These are phyloP conservation scores for Tuber indicum DNA, from an alignment of 495 filamentous ascomycete species.

Conservation along the genomic window DNA sequence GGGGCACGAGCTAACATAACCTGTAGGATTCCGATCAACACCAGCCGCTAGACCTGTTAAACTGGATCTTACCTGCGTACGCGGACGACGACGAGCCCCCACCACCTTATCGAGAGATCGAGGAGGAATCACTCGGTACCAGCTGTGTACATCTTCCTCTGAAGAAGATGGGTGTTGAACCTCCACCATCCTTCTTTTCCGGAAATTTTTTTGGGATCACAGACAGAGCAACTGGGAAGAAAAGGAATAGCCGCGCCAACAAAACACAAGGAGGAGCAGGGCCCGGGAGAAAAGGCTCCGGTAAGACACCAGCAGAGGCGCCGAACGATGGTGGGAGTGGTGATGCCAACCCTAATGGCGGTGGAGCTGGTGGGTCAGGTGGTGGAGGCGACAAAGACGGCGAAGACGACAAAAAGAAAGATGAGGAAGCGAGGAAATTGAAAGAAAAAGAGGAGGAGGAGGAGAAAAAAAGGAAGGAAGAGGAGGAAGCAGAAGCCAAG, in stretches of 20 bases:
- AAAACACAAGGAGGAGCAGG: neutral
- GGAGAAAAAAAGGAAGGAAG: neutral
- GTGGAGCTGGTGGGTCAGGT: constrained; percentile 10
- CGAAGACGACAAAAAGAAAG: constrained; percentile 12
- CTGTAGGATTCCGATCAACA: constrained; percentile 14
- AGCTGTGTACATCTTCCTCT: constrained; percentile 10
- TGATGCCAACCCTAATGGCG: constrained; percentile 2
- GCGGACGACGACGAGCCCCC: constrained; percentile 16
- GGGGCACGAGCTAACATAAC: constrained; percentile 18
- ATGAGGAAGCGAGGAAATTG: constrained; percentile 15
- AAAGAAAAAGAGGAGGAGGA: constrained; percentile 16
- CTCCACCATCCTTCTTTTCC: constrained; percentile 14
- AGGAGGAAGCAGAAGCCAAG: constrained; percentile 5
- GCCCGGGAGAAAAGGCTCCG: neutral
- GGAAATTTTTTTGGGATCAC: constrained; percentile 21
- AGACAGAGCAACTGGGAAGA: constrained; percentile 4
- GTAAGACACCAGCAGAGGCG: constrained; percentile 3
- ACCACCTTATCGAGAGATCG: constrained; percentile 25
- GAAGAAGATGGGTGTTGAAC: constrained; percentile 7
- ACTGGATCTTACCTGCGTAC: constrained; percentile 17
- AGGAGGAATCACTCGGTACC: constrained; percentile 24
- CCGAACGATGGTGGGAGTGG: neutral
- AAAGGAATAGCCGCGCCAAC: neutral
- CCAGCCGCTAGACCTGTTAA: neutral
- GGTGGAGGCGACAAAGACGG: constrained; percentile 20